Percentiles rank a stretch among this genome's conserved stretches.
Conservation (phyloP, 148 eudicot species). For the Oxyria digyna region DNA sequence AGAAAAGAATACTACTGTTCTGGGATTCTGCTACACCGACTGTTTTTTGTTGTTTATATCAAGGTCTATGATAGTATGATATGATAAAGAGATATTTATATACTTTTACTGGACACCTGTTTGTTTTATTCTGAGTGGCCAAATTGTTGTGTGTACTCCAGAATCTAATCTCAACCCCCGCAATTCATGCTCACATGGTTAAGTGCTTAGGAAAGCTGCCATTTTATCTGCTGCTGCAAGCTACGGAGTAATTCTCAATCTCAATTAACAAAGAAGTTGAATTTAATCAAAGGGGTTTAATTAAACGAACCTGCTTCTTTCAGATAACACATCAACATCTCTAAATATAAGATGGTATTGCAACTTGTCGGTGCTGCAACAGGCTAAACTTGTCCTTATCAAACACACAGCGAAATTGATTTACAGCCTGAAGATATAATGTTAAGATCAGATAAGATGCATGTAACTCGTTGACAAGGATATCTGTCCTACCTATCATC, state of each 20-base stretch:
- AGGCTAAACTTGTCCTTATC: background rate
- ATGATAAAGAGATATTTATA: background rate
- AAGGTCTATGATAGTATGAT: background rate
- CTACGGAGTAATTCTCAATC: too few species aligned
- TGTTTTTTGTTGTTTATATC: background rate
- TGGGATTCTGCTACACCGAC: constrained; percentile 3
- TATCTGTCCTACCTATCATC: background rate
- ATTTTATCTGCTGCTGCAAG: background rate
- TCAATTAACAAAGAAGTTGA: background rate
- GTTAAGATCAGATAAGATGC: background rate
- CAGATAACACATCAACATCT: background rate
- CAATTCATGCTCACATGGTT: background rate
- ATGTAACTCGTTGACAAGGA: background rate
- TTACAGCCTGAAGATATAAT: too few species aligned
- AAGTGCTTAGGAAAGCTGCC: background rate
- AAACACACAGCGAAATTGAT: too few species aligned
- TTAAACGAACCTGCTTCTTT: background rate
- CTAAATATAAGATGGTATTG: background rate
- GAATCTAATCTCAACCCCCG: background rate
- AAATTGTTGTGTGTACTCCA: background rate
- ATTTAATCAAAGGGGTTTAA: background rate
- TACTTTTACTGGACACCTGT: background rate
- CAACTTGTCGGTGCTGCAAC: background rate
- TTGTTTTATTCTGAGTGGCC: background rate
- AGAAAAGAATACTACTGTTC: background rate